Conservation (phyloP, 1,284 basidiomycete genomes). For the Heimioporus punctisporus region DNA sequence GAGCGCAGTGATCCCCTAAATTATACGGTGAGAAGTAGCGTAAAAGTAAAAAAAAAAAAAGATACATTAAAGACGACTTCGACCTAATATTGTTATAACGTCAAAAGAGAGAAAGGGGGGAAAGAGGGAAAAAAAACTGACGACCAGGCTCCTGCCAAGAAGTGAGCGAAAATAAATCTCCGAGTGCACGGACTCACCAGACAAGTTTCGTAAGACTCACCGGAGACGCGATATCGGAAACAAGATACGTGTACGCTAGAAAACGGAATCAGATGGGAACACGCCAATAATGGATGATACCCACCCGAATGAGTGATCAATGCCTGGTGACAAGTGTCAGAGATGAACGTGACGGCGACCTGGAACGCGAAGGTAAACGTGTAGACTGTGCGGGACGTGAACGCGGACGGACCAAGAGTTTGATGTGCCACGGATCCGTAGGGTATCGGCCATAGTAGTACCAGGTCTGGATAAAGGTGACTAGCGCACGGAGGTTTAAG, state of each 20-base stretch:
- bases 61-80: slow-evolving; percentile 42
- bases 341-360: slow-evolving; percentile 52
- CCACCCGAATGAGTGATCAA: slow-evolving; percentile 59
- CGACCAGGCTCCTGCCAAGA: slow-evolving; percentile 47
- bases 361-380: slow-evolving; percentile 16
- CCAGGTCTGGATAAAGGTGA: slow-evolving; percentile 61
- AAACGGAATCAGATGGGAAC: neutral
- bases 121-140: slow-evolving; percentile 24
- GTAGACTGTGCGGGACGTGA: neutral
- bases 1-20: slow-evolving; percentile 37
- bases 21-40: slow-evolving; percentile 4
- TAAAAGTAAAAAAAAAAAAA: neutral
- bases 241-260: slow-evolving; percentile 54
- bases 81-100: too few relatives aligned
- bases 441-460: slow-evolving; percentile 56
- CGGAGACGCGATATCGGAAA: slow-evolving; percentile 24
- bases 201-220: slow-evolving; percentile 40
- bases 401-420: slow-evolving; percentile 40
- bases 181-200: slow-evolving; percentile 39
- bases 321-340: slow-evolving; percentile 57
- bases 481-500: slow-evolving; percentile 30
- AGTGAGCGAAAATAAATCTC: neutral
- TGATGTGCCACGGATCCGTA: slow-evolving; percentile 49
- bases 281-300: slow-evolving; percentile 2
- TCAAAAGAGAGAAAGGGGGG: neutral